A percentile compares a stretch with the other conserved stretches of the same genome.
These are phyloP conservation scores for Apiotrichum montevideense DNA, from an alignment of 1,284 basidiomycete species.

Conservation along the genomic window DNA sequence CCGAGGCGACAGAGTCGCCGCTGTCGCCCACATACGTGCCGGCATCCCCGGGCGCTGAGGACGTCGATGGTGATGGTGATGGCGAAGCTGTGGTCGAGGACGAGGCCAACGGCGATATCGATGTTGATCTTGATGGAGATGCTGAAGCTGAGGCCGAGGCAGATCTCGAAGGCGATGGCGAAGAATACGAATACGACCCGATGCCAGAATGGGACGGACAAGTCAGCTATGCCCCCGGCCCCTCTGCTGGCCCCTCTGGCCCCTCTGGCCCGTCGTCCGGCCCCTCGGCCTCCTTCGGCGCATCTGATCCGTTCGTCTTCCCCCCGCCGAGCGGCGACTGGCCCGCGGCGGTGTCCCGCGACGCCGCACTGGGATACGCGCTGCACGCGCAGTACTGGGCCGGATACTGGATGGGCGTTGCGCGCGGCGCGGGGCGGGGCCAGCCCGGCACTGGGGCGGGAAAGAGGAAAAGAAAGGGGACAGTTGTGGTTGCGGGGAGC, in stretches of 20 bases:
- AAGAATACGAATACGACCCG: background rate
- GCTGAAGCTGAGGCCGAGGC: background rate
- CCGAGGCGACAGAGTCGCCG: conserved; percentile 6
- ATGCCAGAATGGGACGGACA: conserved; percentile 1
- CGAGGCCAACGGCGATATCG: background rate
- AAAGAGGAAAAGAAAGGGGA: too few relatives aligned
- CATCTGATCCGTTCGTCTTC: conserved; percentile 3
- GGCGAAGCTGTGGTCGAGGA: background rate
- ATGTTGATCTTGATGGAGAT: background rate
- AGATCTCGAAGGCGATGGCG: background rate
- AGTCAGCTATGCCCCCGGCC: background rate
- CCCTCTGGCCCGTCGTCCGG: too few relatives aligned
- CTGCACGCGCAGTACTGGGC: conserved; percentile 45
- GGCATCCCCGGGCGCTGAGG: background rate
- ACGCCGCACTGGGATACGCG: conserved; percentile 36
- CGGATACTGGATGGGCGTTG: conserved; percentile 45
- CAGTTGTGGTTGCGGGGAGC: too few relatives aligned
- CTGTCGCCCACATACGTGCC: conserved; percentile 7
- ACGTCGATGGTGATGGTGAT: background rate
- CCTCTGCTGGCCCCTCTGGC: too few relatives aligned
- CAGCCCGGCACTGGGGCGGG: background rate
- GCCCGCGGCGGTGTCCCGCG: conserved; percentile 14
- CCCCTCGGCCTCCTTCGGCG: too few relatives aligned
- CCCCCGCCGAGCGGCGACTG: conserved; percentile 14
- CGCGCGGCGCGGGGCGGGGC: conserved; percentile 12